These are phyloP conservation scores for Myxozyma mucilagina DNA, from an alignment of 805 yeast species.

Conservation along the genomic window DNA sequence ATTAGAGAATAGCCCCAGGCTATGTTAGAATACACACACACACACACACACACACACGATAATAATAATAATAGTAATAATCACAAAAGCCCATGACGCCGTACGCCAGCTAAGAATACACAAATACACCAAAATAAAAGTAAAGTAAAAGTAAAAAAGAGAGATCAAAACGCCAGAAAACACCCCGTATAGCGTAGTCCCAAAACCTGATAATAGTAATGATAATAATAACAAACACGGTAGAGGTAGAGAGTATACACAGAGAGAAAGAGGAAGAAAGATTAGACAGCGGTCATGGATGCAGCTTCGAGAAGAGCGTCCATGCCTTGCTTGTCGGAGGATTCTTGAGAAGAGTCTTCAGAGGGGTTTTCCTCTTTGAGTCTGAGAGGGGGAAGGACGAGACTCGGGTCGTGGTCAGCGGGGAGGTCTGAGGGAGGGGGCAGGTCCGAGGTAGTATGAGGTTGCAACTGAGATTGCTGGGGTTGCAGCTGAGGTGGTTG, in stretches of 20 bases:
- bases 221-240: neutral
- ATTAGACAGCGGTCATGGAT: conserved; percentile 12
- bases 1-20: neutral
- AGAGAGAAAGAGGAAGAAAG: neutral
- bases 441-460: neutral
- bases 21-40: neutral
- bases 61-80: neutral
- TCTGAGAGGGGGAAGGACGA: conserved; percentile 6
- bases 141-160: neutral
- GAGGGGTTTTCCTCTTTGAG: neutral
- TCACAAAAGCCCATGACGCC: neutral
- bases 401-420: neutral
- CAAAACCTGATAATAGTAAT: neutral
- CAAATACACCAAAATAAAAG: neutral
- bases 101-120: neutral
- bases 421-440: neutral
- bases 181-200: neutral
- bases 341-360: neutral
- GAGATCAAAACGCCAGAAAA: neutral
- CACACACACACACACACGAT: neutral
- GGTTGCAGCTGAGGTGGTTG: neutral
- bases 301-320: conserved; percentile 28
- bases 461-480: too few species aligned
- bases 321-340: conserved; percentile 15
- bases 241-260: neutral